Base-by-base conservation (phyloP, 2,329 filamentous ascomycete species). In the Claviceps sp. region DNA sequence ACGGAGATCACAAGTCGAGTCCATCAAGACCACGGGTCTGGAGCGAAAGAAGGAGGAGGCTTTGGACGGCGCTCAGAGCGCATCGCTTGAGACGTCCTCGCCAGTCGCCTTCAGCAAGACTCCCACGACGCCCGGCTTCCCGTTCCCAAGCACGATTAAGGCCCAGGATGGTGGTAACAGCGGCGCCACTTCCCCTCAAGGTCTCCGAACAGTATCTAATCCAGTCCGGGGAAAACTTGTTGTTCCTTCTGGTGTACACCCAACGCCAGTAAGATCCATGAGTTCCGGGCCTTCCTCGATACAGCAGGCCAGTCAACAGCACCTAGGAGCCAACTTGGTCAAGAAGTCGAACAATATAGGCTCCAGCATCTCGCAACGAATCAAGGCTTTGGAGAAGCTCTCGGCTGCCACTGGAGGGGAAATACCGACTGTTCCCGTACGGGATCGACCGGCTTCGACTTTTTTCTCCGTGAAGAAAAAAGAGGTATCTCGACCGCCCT, bases 341-440 rank as follows among this genome's bases (percentile, higher is more conserved):
- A 66, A 64, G 52, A 94, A 90, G 65, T 76, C 84, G 57, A 52
- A 48, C 39, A 93, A 87, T 61, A 79, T 97, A 24, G 90, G 89
- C 7, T 89, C 87, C 8, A 89, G 88, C 59, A 96, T 98, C 55
- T 94, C 91, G 3, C 88, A 91, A 65, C 84, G 93, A 43, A 97
- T 97, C 65, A 94, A 95, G 67, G 89, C 90, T 6, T 73, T 98
- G 50, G 87, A 95, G 64, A 90, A 89, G 66, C 76, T 93, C 58
- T 76, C 83, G 54, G 68, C 75, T 10, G 56, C 63, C 52, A 56
- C 59, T 10, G 60, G 55, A 4, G 44, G 16, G 2, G 67, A 68
- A 3, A 38, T 57, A 4, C 58, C 57, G 40, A 53, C 57, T 10
- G 39, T 56, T 2, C 51, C 58, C 1, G 51, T 48, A 50, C 59